Percentiles rank a stretch among this genome's conserved stretches.
phyloP scores from a whole-genome alignment of 495 filamentous ascomycete species.

The Chaetomidium leptoderma region DNA sequence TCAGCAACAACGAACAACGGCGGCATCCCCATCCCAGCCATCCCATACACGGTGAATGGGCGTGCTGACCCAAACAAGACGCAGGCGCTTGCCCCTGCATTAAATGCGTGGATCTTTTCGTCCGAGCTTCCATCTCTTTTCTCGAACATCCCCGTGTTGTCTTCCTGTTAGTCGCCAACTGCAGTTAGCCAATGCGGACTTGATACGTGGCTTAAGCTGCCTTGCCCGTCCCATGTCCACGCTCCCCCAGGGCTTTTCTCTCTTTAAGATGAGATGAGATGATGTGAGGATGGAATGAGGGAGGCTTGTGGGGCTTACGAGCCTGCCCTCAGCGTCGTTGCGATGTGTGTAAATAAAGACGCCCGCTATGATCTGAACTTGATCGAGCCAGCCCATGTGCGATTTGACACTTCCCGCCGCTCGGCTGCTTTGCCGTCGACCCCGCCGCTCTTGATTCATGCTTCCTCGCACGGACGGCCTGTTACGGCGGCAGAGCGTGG shows the following conservation, averaged over 20 bases:
- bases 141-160: constrained; percentile 14
- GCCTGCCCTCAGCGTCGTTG: not conserved
- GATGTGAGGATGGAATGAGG: no score
- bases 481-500: constrained; percentile 22
- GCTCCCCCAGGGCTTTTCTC: no score
- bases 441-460: constrained; percentile 1
- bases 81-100: constrained; percentile 14
- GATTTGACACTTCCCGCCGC: not conserved
- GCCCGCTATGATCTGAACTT: not conserved
- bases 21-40: not conserved
- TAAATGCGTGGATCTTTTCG: constrained; percentile 11
- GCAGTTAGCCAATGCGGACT: constrained; percentile 20
- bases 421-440: constrained; percentile 1
- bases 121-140: constrained; percentile 13
- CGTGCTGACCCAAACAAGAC: constrained; percentile 6
- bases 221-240: not conserved
- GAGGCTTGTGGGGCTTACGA: no score
- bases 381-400: constrained; percentile 16
- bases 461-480: constrained; percentile 18
- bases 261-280: no score
- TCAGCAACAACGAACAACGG: not conserved
- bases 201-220: constrained; percentile 16
- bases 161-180: constrained; percentile 5
- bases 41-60: not conserved
- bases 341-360: not conserved